Percentiles rank a stretch among this genome's conserved stretches.
phyloP scores from a whole-genome alignment of 23 red algal genomes.

The Gracilaria domingensis region DNA sequence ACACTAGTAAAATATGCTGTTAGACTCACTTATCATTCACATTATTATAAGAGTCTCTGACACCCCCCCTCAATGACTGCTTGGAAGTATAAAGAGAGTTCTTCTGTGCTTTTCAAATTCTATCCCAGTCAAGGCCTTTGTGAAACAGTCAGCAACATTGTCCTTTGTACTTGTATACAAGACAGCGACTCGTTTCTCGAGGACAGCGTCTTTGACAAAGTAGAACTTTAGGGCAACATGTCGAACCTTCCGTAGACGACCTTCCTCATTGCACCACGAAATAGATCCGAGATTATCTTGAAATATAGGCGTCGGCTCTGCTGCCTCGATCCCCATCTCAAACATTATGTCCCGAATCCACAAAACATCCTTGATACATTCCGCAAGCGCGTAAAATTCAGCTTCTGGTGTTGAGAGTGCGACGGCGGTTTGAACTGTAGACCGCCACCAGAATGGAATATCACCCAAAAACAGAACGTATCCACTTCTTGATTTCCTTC shows the following conservation, averaged over 20 bases:
- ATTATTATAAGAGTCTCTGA: too few relatives aligned
- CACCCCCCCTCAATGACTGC: too few relatives aligned
- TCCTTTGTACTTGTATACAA: not conserved
- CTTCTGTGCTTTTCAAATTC: not conserved
- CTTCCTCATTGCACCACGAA: not conserved
- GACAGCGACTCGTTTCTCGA: not conserved
- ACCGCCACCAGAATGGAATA: too few relatives aligned
- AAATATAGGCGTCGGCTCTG: slow-evolving; percentile 4
- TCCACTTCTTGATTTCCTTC: not conserved
- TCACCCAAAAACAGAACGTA: not conserved
- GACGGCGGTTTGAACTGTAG: too few relatives aligned
- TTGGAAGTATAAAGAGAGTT: not conserved
- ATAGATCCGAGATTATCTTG: slow-evolving; percentile 52
- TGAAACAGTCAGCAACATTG: slow-evolving; percentile 2
- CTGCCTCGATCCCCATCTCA: not conserved
- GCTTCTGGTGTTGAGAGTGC: slow-evolving; percentile 47
- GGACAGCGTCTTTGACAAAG: not conserved
- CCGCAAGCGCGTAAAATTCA: slow-evolving; percentile 44
- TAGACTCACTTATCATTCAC: too few relatives aligned
- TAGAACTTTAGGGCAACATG: slow-evolving; percentile 15
- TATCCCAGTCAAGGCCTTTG: slow-evolving; percentile 10
- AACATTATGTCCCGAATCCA: too few relatives aligned
- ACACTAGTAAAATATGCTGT: too few relatives aligned
- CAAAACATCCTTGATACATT: slow-evolving; percentile 44
- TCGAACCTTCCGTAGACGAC: not conserved